Conservation (phyloP, 768 basidiomycete species). For the Termitomyces sp. region DNA sequence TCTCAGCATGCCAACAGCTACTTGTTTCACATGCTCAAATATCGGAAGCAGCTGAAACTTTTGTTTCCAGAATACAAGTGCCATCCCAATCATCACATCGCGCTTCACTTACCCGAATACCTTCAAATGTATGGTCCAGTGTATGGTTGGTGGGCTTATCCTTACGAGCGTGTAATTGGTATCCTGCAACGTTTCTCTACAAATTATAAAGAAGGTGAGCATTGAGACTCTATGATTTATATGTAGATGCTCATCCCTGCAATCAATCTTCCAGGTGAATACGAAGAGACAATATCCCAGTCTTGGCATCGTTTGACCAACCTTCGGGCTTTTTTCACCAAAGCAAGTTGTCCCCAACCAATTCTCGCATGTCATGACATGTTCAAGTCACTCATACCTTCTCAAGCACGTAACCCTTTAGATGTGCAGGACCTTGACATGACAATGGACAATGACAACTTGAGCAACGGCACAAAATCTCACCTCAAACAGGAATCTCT, state of each 20-base stretch:
- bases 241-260: too few relatives aligned
- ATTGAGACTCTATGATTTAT: too few relatives aligned
- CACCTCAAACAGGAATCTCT: background rate
- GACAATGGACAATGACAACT: background rate
- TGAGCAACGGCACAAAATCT: background rate
- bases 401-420: background rate
- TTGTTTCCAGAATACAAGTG: slow-evolving; percentile 21
- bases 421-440: background rate
- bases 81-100: slow-evolving; percentile 31
- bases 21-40: background rate
- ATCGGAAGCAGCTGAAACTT: background rate
- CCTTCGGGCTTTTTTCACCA: background rate
- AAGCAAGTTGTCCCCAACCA: background rate
- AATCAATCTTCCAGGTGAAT: background rate
- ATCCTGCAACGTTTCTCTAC: slow-evolving; percentile 5
- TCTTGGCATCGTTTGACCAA: background rate
- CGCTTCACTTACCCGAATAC: slow-evolving; percentile 28
- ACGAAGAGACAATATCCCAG: background rate
- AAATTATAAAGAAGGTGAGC: background rate
- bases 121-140: slow-evolving; percentile 9
- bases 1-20: background rate
- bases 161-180: slow-evolving; percentile 13
- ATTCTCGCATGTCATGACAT: background rate
- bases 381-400: background rate
- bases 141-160: slow-evolving; percentile 13